Evolutionary conservation across 2,329 filamentous ascomycete genomes (phyloP), one percentile per base, ranked within the genome.

Genomic region (Sclerotinia minor): DNA sequence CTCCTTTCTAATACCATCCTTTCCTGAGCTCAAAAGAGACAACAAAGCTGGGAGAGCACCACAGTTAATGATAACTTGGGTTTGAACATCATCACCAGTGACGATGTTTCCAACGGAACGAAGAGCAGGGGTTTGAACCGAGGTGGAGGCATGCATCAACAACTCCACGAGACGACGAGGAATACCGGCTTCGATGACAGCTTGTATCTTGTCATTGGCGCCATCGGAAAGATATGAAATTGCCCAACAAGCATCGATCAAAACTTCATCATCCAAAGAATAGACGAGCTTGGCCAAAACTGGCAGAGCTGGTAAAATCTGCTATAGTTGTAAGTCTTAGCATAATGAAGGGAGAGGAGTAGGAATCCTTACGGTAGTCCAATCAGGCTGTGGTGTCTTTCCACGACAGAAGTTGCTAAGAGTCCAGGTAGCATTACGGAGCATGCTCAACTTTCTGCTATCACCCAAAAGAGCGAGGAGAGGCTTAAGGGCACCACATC

Each of bases 341-440:
- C 65, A 76, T 71, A 71, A 61, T 63, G 63, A 35, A 35, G 32
- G 68, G 45, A 52, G 60, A 3, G 45, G 64, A 41, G 44, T 60
- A 35, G 49, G n/a, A 45, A 67, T 68, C 24, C 92, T 81, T 85
- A 97, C 93, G 49, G 92, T 97, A 78, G 89, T 88, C 95, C 95
- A 99, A 79, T 99, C 95, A 58, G 95, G 95, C 83, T 99, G 95
- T 64, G 95, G 95, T 11, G 94, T 97, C 87, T 99, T 99, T 82
- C 95, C 95, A 84, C 95, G 92, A 84, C 95, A 99, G 83, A 99
- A 99, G 85, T 99, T 99, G 86, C 95, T 98, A 68, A 99, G 84
- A 55, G 95, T 99, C 95, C 95, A 99, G 32, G 95, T 99, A 47
- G 95, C 95, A 79, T 99, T 99, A 74, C 95, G 88, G 64, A 99